These are phyloP conservation scores for Penicillium angulare DNA, from an alignment of 495 filamentous ascomycete species.

Conservation along the genomic window DNA sequence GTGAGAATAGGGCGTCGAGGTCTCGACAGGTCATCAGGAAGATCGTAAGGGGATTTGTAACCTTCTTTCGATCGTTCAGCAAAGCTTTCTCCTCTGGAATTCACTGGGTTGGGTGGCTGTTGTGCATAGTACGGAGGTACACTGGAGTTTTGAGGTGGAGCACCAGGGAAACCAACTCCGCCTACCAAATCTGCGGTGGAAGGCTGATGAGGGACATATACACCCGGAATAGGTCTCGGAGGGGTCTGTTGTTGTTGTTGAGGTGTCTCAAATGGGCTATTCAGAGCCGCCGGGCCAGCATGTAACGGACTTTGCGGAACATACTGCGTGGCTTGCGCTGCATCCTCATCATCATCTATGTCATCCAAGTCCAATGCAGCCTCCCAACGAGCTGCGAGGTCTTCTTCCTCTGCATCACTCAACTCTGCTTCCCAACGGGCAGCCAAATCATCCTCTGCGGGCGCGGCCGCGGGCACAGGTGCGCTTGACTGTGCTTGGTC, in stretches of 20 bases:
- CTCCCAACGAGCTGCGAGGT: conserved; percentile 80
- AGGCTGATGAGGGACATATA: conserved; percentile 47
- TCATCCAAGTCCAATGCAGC: conserved; percentile 76
- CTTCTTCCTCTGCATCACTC: conserved; percentile 54
- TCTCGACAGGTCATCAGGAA: conserved; percentile 81
- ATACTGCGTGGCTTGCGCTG: conserved; percentile 29
- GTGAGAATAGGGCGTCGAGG: conserved; percentile 56
- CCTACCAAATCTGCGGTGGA: conserved; percentile 40
- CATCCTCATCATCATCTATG: conserved; percentile 56
- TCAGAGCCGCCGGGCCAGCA: conserved; percentile 11
- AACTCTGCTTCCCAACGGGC: conserved; percentile 83
- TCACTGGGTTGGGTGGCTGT: conserved; percentile 31
- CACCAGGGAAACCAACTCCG: conserved; percentile 25
- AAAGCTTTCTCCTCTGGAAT: conserved; percentile 67
- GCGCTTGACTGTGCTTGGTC: conserved; percentile 14
- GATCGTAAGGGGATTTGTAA: conserved; percentile 90
- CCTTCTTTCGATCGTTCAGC: conserved; percentile 84
- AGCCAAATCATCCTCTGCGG: conserved; percentile 62
- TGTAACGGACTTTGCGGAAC: conserved; percentile 10
- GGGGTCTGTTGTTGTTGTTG: conserved; percentile 16
- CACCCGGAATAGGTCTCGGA: conserved; percentile 16
- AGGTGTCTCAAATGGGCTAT: conserved; percentile 35
- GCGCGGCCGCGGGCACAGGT: conserved; percentile 24
- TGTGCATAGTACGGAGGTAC: conserved; percentile 44
- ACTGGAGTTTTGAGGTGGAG: conserved; percentile 29